Evolutionary conservation across 495 filamentous ascomycete species (phyloP).

Genomic region (Hypoxylon fragiforme): DNA sequence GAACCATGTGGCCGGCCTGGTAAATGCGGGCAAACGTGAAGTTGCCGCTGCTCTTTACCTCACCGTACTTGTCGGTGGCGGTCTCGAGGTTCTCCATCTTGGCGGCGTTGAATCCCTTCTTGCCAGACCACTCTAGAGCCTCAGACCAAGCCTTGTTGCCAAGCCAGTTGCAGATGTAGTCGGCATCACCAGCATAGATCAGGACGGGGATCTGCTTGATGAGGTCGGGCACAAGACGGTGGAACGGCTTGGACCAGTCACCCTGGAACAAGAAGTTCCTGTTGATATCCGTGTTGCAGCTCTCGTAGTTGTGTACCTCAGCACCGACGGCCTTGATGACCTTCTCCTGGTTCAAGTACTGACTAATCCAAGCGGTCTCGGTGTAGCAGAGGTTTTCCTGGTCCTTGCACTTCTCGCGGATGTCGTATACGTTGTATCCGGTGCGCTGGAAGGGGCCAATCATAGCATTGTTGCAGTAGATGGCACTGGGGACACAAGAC

Average conservation of each 20-base stretch:
- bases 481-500: slow-evolving; percentile 92
- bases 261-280: slow-evolving; percentile 96
- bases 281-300: slow-evolving; percentile 99
- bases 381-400: slow-evolving; percentile 85
- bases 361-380: slow-evolving; percentile 81
- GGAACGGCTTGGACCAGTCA: slow-evolving; percentile 99
- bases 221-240: slow-evolving; percentile 83
- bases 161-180: slow-evolving; percentile 67
- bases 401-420: slow-evolving; percentile 85
- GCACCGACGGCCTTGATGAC: slow-evolving; percentile 88
- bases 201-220: slow-evolving; percentile 93
- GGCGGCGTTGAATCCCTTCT: slow-evolving; percentile 74
- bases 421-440: slow-evolving; percentile 92
- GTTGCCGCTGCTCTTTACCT: slow-evolving; percentile 61
- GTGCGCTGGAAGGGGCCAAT: slow-evolving; percentile 93
- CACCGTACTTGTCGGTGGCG: slow-evolving; percentile 62
- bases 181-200: slow-evolving; percentile 78
- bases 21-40: slow-evolving; percentile 64
- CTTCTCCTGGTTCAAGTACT: slow-evolving; percentile 80
- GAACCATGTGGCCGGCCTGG: slow-evolving; percentile 64
- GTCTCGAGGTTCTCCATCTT: slow-evolving; percentile 68
- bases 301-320: slow-evolving; percentile 86
- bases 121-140: slow-evolving; percentile 89
- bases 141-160: slow-evolving; percentile 83
- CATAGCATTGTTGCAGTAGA: slow-evolving; percentile 96